Percentiles rank a stretch among this genome's conserved stretches.
Conservation (phyloP, 2,329 filamentous ascomycete genomes). For the Talaromyces sp. region DNA sequence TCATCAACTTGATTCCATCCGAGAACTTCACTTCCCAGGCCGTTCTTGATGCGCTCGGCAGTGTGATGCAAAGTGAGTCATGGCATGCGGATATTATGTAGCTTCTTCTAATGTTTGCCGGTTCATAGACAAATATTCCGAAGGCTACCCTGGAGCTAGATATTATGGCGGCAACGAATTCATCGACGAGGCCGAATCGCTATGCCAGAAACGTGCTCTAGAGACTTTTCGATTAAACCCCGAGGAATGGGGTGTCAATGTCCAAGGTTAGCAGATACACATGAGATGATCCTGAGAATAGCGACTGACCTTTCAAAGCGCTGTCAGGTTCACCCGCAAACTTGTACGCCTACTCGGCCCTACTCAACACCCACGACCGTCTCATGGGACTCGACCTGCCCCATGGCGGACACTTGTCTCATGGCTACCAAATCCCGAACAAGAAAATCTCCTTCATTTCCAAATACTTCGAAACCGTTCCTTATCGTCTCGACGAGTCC, state of each 20-base stretch:
- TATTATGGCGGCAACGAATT: slow-evolving; percentile 98
- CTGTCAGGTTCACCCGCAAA: slow-evolving; percentile 77
- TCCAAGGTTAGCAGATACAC: slow-evolving; percentile 63
- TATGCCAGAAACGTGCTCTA: slow-evolving; percentile 87
- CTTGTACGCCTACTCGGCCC: slow-evolving; percentile 83
- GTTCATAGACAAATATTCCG: slow-evolving; percentile 84
- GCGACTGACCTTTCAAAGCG: slow-evolving; percentile 49
- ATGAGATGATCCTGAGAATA: not conserved
- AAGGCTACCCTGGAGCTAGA: slow-evolving; percentile 91
- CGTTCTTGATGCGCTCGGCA: slow-evolving; percentile 84
- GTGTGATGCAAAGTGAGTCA: slow-evolving; percentile 86
- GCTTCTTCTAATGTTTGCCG: slow-evolving; percentile 25
- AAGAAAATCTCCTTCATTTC: slow-evolving; percentile 98
- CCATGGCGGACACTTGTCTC: slow-evolving; percentile 89
- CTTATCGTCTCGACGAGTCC: slow-evolving; percentile 72
- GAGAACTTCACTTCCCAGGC: slow-evolving; percentile 95
- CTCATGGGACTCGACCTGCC: slow-evolving; percentile 96
- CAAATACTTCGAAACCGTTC: slow-evolving; percentile 98
- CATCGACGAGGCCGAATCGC: slow-evolving; percentile 83
- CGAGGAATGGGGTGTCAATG: slow-evolving; percentile 94
- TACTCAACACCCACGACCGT: slow-evolving; percentile 92
- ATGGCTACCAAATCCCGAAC: slow-evolving; percentile 94
- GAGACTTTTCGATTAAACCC: slow-evolving; percentile 80
- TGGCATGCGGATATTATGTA: not conserved
- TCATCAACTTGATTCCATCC: slow-evolving; percentile 94